phyloP scores from a whole-genome alignment of 805 yeast genomes.

The Yarrowia sp. region DNA sequence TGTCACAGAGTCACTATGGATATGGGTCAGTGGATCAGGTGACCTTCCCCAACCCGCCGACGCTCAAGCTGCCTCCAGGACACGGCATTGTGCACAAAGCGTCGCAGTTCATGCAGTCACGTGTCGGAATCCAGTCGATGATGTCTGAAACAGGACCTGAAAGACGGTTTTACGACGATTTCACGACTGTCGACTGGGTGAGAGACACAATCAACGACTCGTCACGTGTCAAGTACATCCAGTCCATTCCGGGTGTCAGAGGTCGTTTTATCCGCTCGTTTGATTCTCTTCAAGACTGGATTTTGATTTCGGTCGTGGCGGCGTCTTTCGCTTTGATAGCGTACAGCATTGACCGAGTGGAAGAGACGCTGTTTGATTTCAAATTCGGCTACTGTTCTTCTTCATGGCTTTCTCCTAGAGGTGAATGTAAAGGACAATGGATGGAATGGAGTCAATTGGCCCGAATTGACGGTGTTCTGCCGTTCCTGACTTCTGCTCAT shows the following conservation, averaged over 20 bases:
- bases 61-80: background rate
- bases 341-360: conserved; percentile 48
- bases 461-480: background rate
- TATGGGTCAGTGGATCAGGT: background rate
- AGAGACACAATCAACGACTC: conserved; percentile 49
- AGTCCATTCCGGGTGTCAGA: conserved; percentile 40
- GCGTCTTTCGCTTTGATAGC: conserved; percentile 51
- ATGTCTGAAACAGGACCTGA: conserved; percentile 22
- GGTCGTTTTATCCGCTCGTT: conserved; percentile 39
- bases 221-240: conserved; percentile 43
- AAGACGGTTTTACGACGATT: conserved; percentile 53
- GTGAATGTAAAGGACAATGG: conserved; percentile 44
- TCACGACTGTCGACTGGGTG: conserved; percentile 62
- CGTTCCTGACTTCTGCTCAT: background rate
- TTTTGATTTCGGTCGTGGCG: conserved; percentile 48
- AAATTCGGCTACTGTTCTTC: conserved; percentile 52
- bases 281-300: conserved; percentile 50
- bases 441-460: conserved; percentile 43
- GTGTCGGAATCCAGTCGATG: background rate
- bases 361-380: conserved; percentile 49
- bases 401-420: conserved; percentile 41
- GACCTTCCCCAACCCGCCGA: background rate
- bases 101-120: conserved; percentile 13
- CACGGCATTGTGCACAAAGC: background rate
- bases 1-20: background rate